Percentiles rank a stretch among this genome's conserved stretches.
These are phyloP conservation scores for Senna siamea DNA, from an alignment of 306 rosid species.

Conservation along the genomic window DNA sequence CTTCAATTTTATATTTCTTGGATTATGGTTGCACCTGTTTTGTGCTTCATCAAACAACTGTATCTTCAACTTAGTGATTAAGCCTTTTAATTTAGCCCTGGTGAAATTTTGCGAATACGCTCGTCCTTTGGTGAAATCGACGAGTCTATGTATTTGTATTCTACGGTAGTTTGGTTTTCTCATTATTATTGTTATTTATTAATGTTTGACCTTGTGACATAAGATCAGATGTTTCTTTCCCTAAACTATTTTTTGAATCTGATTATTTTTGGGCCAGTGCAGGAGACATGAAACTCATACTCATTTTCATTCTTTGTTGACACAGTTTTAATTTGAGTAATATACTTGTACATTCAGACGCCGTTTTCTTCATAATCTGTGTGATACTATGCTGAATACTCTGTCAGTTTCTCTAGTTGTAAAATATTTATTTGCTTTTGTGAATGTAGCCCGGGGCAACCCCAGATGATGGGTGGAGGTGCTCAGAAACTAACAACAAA, in stretches of 20 bases:
- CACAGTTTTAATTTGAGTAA: neutral
- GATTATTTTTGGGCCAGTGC: neutral
- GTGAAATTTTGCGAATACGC: neutral
- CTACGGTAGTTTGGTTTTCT: neutral
- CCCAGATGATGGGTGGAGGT: conserved; percentile 70
- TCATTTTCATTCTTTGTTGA: neutral
- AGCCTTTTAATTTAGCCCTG: conserved; percentile 23
- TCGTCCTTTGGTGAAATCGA: conserved; percentile 12
- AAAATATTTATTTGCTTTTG: conserved; percentile 29
- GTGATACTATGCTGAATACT: conserved; percentile 36
- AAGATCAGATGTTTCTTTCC: conserved; percentile 36
- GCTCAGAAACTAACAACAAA: conserved; percentile 72
- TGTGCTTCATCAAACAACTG: conserved; percentile 37
- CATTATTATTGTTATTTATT: neutral
- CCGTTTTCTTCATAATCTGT: conserved; percentile 21
- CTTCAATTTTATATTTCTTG: conserved; percentile 23
- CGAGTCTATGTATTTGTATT: conserved; percentile 1
- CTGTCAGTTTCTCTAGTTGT: conserved; percentile 12
- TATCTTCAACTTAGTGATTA: conserved; percentile 37
- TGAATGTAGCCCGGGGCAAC: conserved; percentile 76
- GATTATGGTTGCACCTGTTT: conserved; percentile 10
- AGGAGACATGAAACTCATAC: neutral
- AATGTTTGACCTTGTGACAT: conserved; percentile 36
- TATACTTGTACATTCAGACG: neutral
- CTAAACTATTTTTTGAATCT: conserved; percentile 25